Evolutionary conservation across 305 asterid species (phyloP), one percentile per base, ranked within the genome.

Genomic region (Solanum hybrid): DNA sequence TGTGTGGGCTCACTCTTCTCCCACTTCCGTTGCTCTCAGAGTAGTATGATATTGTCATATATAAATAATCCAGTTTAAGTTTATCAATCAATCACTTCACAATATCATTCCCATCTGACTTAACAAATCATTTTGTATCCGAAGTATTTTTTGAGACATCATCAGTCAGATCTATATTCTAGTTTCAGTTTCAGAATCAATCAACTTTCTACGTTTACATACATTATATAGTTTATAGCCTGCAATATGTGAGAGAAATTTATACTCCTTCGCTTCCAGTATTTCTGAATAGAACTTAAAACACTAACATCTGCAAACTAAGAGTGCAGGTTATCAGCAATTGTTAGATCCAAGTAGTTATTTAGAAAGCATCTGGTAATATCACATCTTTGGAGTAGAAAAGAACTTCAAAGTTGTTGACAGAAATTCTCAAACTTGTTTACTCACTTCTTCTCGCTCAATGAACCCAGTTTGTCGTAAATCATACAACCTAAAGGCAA

Each of bases 401-500:
- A 27, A 81, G 33, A 41, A 15, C 26, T 32, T 36, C 13, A 26
- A 29, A 86, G 34, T 6, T 79, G 86, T 45, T 51, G 39, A 89
- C 14, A 33, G 29, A 34, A 86, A 37, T 80, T 45, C 20, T 61
- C 61, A 29, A 36, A 36, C 68, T 14, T 41, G 75, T 34, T 87
- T 5, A 90, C 97, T 95, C 91, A 97, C 99, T 92, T 97, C 98
- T 92, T 97, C 98, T 83, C 97, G 95, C 93, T 97, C 99, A 57
- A 97, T 97, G 95, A 90, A 97, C 82, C 99, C 99, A n/a, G 99
- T 95, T 90, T 95, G 99, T 89, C 99, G 91, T 88, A 97, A 93
- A 94, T 97, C 99, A 90, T 96, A 97, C 77, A 97, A 95, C 94
- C 95, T 95, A 93, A 96, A 97, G 22, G 97, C 95, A 96, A 95